These are phyloP conservation scores for Simplicillium sp. DNA, from an alignment of 2,329 filamentous ascomycete genomes.

Conservation along the genomic window DNA sequence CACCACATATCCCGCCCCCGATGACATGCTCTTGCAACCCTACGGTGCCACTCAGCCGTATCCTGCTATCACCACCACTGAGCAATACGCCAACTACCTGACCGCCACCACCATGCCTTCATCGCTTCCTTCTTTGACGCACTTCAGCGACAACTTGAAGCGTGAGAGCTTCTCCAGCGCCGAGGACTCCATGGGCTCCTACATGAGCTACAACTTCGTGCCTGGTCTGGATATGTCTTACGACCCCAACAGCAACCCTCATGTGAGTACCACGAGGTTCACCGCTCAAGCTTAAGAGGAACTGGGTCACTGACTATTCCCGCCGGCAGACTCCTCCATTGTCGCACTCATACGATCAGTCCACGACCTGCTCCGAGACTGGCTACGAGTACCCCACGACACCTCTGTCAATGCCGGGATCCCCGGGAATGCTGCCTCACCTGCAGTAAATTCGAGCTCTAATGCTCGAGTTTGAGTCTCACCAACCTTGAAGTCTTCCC, in stretches of 20 bases:
- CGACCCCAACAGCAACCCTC: slow-evolving; percentile 54
- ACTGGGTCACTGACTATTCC: slow-evolving; percentile 39
- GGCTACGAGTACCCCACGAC: slow-evolving; percentile 60
- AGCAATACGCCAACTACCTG: slow-evolving; percentile 48
- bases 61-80: slow-evolving; percentile 38
- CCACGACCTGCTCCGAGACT: slow-evolving; percentile 50
- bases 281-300: slow-evolving; percentile 11
- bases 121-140: slow-evolving; percentile 55
- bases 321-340: slow-evolving; percentile 67
- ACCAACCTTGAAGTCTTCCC: too few relatives aligned
- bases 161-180: slow-evolving; percentile 45
- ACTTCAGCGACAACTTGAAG: slow-evolving; percentile 58
- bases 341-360: slow-evolving; percentile 64
- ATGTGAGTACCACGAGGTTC: slow-evolving; percentile 50
- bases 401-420: slow-evolving; percentile 63
- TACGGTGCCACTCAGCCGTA: slow-evolving; percentile 47
- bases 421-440: slow-evolving; percentile 43
- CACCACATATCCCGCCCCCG: slow-evolving; percentile 56
- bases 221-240: slow-evolving; percentile 52
- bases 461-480: too few relatives aligned
- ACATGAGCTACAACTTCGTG: slow-evolving; percentile 59
- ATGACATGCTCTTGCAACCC: slow-evolving; percentile 51
- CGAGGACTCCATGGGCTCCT: slow-evolving; percentile 50
- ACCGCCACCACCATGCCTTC: slow-evolving; percentile 41
- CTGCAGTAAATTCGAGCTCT: slow-evolving; percentile 1